Base-by-base conservation (phyloP, 768 basidiomycete genomes). In the Termitomyces heimii region DNA sequence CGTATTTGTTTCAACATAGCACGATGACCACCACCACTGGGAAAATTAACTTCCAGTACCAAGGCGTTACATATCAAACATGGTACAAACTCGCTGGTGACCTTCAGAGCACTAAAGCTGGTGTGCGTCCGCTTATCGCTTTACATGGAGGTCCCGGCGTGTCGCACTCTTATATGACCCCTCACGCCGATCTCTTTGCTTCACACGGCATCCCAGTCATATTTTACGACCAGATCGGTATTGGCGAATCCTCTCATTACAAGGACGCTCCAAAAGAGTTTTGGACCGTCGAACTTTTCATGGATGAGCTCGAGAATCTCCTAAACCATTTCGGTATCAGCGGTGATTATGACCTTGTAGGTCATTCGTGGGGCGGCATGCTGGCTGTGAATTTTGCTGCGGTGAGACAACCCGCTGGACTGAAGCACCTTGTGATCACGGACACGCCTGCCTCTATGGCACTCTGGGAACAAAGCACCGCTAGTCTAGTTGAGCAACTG, bases 321-420 rank as follows among this genome's bases (percentile, higher is more conserved):
- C 54, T 84, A 20, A 44, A 61, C 5, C 60, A 78, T 26, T 69
- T 85, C 18, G 72, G 68, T 0, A 73, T 83, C 60, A 48, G 63
- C 12, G 61, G 65, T 5, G 60, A 66, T 37, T 84, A 74, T 62
- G 73, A 77, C 58, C 64, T 84, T 2, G 59, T 77, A 1, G 84
- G 83, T 0, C 82, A 84, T 50, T 82, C 80, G 8, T 82, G 82
- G 82, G 84, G 84, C 7, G 81, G 77, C 4, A 81, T 81, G 71
- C 67, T 84, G 6, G 80, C 68, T 0, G 62, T 70, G 5, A 72
- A 77, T 29, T 78, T 74, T 47, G 77, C 63, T 8, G 66, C 72
- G 32, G 60, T 66, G 18, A 68, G 70, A 16, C 70, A 74, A 18
- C 79, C 79, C 2, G 39, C 54, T 0, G 77, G 78, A 0, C 60